Evolutionary conservation across 1,139 yeast genomes (phyloP).

Genomic region (Yueomyces sp.): DNA sequence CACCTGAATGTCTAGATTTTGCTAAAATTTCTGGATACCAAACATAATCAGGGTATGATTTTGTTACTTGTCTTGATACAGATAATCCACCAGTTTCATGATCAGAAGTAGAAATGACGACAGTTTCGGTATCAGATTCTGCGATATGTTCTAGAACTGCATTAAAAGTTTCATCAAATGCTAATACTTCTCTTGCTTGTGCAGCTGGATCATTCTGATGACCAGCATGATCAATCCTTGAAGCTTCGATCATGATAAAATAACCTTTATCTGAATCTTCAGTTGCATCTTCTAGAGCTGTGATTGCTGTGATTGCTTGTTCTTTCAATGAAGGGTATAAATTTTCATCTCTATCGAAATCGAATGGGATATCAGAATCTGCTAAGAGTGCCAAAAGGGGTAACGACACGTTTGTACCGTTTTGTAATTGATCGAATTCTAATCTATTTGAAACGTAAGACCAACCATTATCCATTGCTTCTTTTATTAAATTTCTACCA

Average conservation of each 20-base stretch:
- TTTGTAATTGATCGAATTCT: slow-evolving; percentile 41
- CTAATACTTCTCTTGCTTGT: slow-evolving; percentile 66
- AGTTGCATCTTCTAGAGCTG: slow-evolving; percentile 51
- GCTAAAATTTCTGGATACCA: slow-evolving; percentile 69
- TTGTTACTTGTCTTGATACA: slow-evolving; percentile 58
- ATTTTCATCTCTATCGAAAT: slow-evolving; percentile 49
- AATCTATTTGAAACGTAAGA: slow-evolving; percentile 44
- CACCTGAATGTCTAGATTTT: slow-evolving; percentile 63
- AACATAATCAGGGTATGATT: slow-evolving; percentile 48
- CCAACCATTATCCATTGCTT: slow-evolving; percentile 53
- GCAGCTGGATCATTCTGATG: slow-evolving; percentile 85
- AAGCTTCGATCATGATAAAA: slow-evolving; percentile 72
- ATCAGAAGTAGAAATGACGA: slow-evolving; percentile 68
- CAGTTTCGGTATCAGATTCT: slow-evolving; percentile 52
- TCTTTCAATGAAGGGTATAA: slow-evolving; percentile 66
- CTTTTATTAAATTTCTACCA: slow-evolving; percentile 45
- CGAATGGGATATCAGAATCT: slow-evolving; percentile 65
- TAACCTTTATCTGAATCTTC: slow-evolving; percentile 63
- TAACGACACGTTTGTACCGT: slow-evolving; percentile 47
- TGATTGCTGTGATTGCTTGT: slow-evolving; percentile 56
- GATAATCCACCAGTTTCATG: slow-evolving; percentile 88
- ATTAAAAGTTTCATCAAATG: slow-evolving; percentile 62
- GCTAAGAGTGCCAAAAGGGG: slow-evolving; percentile 69
- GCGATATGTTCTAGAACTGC: slow-evolving; percentile 59
- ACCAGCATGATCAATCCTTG: slow-evolving; percentile 87